Conservation (phyloP, 2,329 filamentous ascomycete genomes). For the Fusarium beomiforme region DNA sequence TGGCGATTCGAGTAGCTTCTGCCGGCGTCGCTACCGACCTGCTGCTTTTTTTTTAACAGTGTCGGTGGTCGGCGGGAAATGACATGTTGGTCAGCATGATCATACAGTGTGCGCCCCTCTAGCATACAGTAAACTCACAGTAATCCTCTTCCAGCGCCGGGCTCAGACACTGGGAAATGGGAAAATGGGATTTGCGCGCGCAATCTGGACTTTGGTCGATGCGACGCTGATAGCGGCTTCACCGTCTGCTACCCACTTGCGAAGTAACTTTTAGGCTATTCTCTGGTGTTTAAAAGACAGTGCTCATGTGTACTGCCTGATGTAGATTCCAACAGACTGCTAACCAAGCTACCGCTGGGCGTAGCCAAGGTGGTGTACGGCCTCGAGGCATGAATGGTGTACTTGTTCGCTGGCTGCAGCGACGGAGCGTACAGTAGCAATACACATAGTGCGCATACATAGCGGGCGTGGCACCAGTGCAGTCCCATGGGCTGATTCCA, state of each 20-base stretch:
- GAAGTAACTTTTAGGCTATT: conserved; percentile 27
- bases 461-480: conserved; percentile 44
- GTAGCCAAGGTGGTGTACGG: conserved; percentile 37
- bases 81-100: conserved; percentile 42
- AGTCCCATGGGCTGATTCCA: conserved; percentile 17
- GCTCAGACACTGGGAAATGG: conserved; percentile 28
- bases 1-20: conserved; percentile 40
- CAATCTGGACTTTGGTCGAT: conserved; percentile 37
- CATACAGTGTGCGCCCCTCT: conserved; percentile 31
- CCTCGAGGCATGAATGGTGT: conserved; percentile 38
- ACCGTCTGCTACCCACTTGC: conserved; percentile 34
- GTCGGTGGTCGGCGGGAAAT: conserved; percentile 39
- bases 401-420: conserved; percentile 18
- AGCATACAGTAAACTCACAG: conserved; percentile 14
- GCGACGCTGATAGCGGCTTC: conserved; percentile 37
- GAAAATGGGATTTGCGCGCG: conserved; percentile 25
- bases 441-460: conserved; percentile 32
- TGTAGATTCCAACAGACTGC: conserved; percentile 40
- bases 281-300: conserved; percentile 17
- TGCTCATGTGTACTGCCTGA: conserved; percentile 21
- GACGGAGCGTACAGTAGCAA: conserved; percentile 20
- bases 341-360: conserved; percentile 21
- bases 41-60: neutral
- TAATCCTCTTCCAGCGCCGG: neutral
- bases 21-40: conserved; percentile 19